Base-by-base conservation (phyloP, 139 green algal genomes). In the Microglena sp. region DNA sequence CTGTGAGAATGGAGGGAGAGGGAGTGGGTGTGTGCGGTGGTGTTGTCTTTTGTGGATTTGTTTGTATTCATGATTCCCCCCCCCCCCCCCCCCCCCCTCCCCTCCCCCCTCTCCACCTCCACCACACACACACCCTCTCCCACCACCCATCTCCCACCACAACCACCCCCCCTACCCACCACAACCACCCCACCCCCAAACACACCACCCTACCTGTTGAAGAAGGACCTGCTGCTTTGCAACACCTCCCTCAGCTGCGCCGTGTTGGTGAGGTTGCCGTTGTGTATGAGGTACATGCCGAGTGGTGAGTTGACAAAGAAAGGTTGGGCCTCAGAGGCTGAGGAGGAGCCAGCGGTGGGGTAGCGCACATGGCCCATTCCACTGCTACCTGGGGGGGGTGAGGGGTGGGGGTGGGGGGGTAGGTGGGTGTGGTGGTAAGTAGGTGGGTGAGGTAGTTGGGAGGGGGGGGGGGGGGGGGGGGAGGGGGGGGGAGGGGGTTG, bases 201-300 rank as follows among this genome's bases (percentile, higher is more conserved):
- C 40, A n/a, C 40, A 50, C 40, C 11, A n/a, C 29, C 56, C 3
- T n/a, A 73, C 36, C 87, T 74, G 74, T 89, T 89, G 83, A 96
- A 96, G 82, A 95, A 96, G 55, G 83, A 92, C 57, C 79, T 61
- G 18, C 73, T 76, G n/a, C 71, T 80, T 63, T 90, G 84, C 8
- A 94, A 73, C 56, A 84, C 32, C 18, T 75, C 59, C 31, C 88
- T 69, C 70, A 97, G 78, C 68, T 94, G 78, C 7, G 87, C 77
- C 18, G 89, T 90, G 84, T 99, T 99, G 34, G 93, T 98, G 26
- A 99, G 81, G 89, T 99, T 99, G 65, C 93, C 94, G 69, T 99
- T 99, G 85, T 99, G 94, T 66, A 98, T 96, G 30, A 99, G 76
- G 82, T 90, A 97, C 56, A 96, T 98, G 64, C 88, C 94, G 34